Evolutionary conservation across 176 grass and related monocot genomes (phyloP).

Genomic region (Dactylis glomerata): DNA sequence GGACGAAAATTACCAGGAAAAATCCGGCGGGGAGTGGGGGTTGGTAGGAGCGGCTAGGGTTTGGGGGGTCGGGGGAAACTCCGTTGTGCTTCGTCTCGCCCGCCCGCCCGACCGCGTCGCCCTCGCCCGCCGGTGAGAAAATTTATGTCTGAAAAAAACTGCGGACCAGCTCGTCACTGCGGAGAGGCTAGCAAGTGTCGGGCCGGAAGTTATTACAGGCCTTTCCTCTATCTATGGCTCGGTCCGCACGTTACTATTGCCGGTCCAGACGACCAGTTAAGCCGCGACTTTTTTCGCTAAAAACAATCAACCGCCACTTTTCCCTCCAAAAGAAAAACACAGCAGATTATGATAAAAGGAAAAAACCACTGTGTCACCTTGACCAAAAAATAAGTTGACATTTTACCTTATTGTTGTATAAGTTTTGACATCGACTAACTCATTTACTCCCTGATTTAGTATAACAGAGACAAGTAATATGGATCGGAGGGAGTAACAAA

Average conservation of each 20-base stretch:
- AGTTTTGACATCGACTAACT: no score
- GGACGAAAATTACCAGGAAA: constrained; percentile 4
- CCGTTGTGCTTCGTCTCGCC: neutral
- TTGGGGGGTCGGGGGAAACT: neutral
- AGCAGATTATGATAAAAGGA: no score
- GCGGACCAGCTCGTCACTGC: neutral
- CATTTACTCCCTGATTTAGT: no score
- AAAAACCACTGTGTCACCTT: no score
- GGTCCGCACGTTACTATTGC: neutral
- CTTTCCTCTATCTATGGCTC: neutral
- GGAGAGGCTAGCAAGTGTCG: neutral
- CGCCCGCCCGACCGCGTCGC: constrained; percentile 24
- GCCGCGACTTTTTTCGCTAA: no score
- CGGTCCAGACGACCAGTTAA: neutral
- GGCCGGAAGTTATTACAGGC: neutral
- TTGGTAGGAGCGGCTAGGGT: constrained; percentile 28
- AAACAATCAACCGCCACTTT: no score
- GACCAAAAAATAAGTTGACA: no score
- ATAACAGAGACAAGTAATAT: no score
- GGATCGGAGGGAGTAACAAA: no score
- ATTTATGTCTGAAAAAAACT: neutral
- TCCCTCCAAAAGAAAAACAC: no score
- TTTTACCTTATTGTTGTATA: no score
- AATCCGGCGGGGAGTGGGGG: neutral
- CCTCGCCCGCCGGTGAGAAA: neutral